phyloP scores from a whole-genome alignment of 1,284 basidiomycete species.

The Leccinum proximum region DNA sequence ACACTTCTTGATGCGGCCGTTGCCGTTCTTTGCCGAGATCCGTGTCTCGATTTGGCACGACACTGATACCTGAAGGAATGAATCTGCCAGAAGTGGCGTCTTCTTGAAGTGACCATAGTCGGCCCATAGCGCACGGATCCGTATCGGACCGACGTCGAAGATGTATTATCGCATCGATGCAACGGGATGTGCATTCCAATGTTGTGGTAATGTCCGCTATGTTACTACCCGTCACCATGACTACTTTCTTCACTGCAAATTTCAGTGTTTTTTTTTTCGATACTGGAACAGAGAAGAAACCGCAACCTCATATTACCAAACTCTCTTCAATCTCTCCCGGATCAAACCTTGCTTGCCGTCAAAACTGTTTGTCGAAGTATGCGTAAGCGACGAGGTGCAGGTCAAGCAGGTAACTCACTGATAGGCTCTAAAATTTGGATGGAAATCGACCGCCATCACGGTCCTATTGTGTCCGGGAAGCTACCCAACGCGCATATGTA shows the following conservation, averaged over 20 bases:
- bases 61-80: too few relatives aligned
- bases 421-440: slow-evolving; percentile 85
- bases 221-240: not conserved
- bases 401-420: slow-evolving; percentile 45
- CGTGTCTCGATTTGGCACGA: too few relatives aligned
- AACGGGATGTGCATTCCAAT: too few relatives aligned
- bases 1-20: too few relatives aligned
- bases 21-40: too few relatives aligned
- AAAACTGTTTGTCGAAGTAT: slow-evolving; percentile 47
- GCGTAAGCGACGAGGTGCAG: slow-evolving; percentile 5
- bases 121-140: too few relatives aligned
- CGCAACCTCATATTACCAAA: slow-evolving; percentile 18
- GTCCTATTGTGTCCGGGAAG: slow-evolving; percentile 94
- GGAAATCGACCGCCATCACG: slow-evolving; percentile 88
- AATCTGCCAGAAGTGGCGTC: too few relatives aligned
- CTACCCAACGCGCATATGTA: slow-evolving; percentile 34
- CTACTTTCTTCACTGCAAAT: not conserved
- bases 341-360: slow-evolving; percentile 88
- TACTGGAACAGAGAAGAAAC: not conserved
- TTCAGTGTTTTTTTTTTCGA: not conserved
- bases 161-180: too few relatives aligned
- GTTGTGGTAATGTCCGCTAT: too few relatives aligned
- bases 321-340: slow-evolving; percentile 74
- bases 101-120: too few relatives aligned
- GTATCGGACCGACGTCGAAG: too few relatives aligned